Percentiles rank a stretch among this genome's conserved stretches.
Conservation (phyloP, 805 yeast species). For the Candida nemodendra region DNA sequence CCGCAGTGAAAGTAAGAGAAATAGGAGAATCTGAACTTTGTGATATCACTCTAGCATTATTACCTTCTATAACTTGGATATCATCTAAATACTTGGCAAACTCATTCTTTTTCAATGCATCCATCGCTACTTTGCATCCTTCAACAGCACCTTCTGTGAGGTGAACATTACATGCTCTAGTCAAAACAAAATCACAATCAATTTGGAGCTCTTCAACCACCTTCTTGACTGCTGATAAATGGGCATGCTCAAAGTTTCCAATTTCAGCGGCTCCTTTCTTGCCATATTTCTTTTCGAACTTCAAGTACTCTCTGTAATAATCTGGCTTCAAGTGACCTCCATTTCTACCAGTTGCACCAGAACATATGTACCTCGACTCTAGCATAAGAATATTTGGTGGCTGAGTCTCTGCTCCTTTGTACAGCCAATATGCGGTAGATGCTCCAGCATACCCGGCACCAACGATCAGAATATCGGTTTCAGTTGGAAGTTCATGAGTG, state of each 20-base stretch:
- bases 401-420: constrained; percentile 17
- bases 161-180: constrained; percentile 29
- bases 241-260: constrained; percentile 38
- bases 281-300: constrained; percentile 28
- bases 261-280: constrained; percentile 35
- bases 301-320: constrained; percentile 12
- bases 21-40: constrained; percentile 31
- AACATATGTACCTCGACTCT: constrained; percentile 43
- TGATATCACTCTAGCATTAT: constrained; percentile 28
- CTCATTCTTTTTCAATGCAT: constrained; percentile 25
- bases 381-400: constrained; percentile 24
- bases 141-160: constrained; percentile 20
- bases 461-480: constrained; percentile 38
- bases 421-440: constrained; percentile 36
- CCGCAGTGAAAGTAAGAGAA: constrained; percentile 40
- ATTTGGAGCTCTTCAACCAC: constrained; percentile 33
- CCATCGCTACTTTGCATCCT: constrained; percentile 11
- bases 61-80: constrained; percentile 34
- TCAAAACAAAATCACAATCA: constrained; percentile 31
- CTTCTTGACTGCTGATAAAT: constrained; percentile 33
- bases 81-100: constrained; percentile 29
- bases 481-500: constrained; percentile 32
- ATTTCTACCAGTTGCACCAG: constrained; percentile 47
- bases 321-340: constrained; percentile 49
- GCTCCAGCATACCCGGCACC: constrained; percentile 48